phyloP scores from a whole-genome alignment of 495 filamentous ascomycete species.

The Lophiotrema nucula region DNA sequence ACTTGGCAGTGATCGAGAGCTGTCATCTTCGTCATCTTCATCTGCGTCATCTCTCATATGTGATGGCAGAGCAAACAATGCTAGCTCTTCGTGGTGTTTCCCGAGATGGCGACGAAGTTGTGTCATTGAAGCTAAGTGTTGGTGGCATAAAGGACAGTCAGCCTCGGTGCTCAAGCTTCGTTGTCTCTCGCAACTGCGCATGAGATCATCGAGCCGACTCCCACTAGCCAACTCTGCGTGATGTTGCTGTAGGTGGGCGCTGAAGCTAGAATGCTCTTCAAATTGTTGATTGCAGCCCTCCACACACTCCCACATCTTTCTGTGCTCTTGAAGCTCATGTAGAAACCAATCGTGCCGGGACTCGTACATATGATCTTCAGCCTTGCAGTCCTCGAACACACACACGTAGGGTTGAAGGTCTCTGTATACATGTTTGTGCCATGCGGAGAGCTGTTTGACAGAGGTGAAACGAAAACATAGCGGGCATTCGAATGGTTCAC shows the following conservation, averaged over 20 bases:
- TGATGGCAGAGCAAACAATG: conserved; percentile 13
- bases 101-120: conserved; percentile 18
- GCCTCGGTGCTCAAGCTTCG: background rate
- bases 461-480: conserved; percentile 16
- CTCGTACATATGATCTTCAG: conserved; percentile 8
- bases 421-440: conserved; percentile 24
- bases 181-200: conserved; percentile 7
- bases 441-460: conserved; percentile 7
- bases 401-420: conserved; percentile 25
- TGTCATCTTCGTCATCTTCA: too few species aligned
- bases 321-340: conserved; percentile 6
- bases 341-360: conserved; percentile 22
- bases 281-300: conserved; percentile 11
- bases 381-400: conserved; percentile 11
- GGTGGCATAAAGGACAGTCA: conserved; percentile 12
- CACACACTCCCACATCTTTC: conserved; percentile 14
- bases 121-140: background rate
- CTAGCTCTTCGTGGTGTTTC: conserved; percentile 22
- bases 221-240: conserved; percentile 5
- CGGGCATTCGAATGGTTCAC: conserved; percentile 21
- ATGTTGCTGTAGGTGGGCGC: background rate
- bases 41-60: conserved; percentile 12
- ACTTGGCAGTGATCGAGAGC: too few species aligned
- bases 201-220: conserved; percentile 1
- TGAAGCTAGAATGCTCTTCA: background rate